Percentiles rank a stretch among this genome's conserved stretches.
These are phyloP conservation scores for Trematosphaeria pertusa DNA, from an alignment of 2,329 filamentous ascomycete species.

Conservation along the genomic window DNA sequence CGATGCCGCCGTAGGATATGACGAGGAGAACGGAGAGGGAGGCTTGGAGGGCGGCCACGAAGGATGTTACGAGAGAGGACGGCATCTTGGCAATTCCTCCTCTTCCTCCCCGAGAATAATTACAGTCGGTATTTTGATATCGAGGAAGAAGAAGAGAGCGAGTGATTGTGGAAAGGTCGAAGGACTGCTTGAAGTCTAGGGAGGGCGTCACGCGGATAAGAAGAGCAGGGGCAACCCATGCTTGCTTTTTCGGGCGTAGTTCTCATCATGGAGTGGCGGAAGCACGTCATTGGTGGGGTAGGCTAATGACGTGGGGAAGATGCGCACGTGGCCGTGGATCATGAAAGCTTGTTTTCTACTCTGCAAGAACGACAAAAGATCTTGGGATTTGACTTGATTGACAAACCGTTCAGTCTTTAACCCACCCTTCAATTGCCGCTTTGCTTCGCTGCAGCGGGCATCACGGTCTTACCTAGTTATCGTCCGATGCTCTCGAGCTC, in stretches of 20 bases:
- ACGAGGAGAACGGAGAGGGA: conserved; percentile 62
- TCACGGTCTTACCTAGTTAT: no score
- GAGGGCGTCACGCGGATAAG: no score
- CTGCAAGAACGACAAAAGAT: not conserved
- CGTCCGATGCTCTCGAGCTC: no score
- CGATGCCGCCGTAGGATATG: conserved; percentile 58
- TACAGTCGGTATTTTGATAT: no score
- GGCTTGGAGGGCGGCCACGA: conserved; percentile 62
- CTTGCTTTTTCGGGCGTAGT: conserved; percentile 19
- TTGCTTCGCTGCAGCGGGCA: no score
- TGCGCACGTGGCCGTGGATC: not conserved
- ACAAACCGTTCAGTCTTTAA: no score
- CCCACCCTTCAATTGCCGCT: not conserved
- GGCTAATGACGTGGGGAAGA: conserved; percentile 8
- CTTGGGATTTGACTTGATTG: not conserved
- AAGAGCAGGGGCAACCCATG: no score
- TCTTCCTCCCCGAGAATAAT: no score
- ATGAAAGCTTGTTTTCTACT: not conserved
- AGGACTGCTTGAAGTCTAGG: not conserved
- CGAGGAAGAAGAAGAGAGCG: no score
- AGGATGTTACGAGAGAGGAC: conserved; percentile 42
- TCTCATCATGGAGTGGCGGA: conserved; percentile 19
- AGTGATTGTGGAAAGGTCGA: no score
- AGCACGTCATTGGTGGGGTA: conserved; percentile 18
- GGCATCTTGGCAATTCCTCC: conserved; percentile 3